Base-by-base conservation (phyloP, 2,329 filamentous ascomycete genomes). In the Davidsoniella virescens region DNA sequence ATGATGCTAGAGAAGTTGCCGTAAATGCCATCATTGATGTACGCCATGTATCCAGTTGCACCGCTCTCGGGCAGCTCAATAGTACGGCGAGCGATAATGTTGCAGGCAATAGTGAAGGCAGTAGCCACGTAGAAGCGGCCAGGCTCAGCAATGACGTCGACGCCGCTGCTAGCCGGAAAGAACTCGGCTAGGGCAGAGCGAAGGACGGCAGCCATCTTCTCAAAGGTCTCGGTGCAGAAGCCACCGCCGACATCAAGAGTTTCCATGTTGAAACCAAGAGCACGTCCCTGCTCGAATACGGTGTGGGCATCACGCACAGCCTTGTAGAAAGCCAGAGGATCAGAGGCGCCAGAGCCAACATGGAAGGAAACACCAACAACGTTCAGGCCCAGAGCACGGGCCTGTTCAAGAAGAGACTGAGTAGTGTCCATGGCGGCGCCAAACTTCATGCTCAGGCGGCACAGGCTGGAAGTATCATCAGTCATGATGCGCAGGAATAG, bases 1-100 rank as follows among this genome's bases (percentile, higher is more conserved):
- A 96, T 94, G 73, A 96, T 96, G 77, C 87, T 93, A 57, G 87
- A 94, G 63, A 98, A 96, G 70, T 96, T 96, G 60, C 92, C 92
- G 62, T 98, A 98, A 49, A 96, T 82, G 25, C 92, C 92, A 59
- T 98, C 92, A 63, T 98, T 98, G 64, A 96, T 71, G 65, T 98
- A 98, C 44, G 95, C 70, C 92, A 96, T 98, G 73, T 94, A 95
- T 57, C 81, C 85, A 54, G 78, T 80, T 55, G 75, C 72, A 47
- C 72, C 72, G 9, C 75, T 71, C 17, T 69, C 70, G 3, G 84
- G 78, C 60, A 90, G 80, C 55, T 82, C 74, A 52, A 96, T 82
- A 39, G 87, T 87, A 60, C 92, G 90, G 54, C 92, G 87, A 26
- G 92, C 90, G 63, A 96, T 98, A 63, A 98, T 78, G 67, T 94